Evolutionary conservation across 805 yeast species (phyloP), one percentile per base, ranked within the genome.

Genomic region (Hanseniaspora osmophila): DNA sequence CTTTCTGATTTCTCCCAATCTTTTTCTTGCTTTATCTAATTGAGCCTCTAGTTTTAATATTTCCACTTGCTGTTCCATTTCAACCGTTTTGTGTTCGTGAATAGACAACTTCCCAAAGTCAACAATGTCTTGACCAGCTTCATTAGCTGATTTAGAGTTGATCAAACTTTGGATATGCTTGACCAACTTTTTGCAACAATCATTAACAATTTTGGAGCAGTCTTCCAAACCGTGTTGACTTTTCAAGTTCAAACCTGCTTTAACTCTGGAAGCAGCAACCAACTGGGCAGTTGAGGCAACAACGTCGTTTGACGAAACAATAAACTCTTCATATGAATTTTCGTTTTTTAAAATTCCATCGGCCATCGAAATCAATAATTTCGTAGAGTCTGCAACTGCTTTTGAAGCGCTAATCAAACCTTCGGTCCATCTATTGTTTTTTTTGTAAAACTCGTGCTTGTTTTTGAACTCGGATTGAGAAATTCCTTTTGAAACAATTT

Each of bases 31-130:
- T 17, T 74, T 61, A 41, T 65, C 65, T 53, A 87, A 68, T 41
- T 81, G 74, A 53, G 83, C 83, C 56, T 86, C 95, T 46, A 86
- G 68, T 61, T 83, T 84, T 62, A 86, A 68, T 43, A 87, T 86
- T 58, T 84, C 88, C 6, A 86, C 95, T 60, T 86, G 96, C 61
- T 85, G 95, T 58, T 85, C 94, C 94, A 86, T 84, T 54, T 87
- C 92, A 18, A 76, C 74, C 0, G 94, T 82, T 62, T 81, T 83
- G 54, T 84, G 85, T 61, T 85, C 94, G 58, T 83, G 84, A 30
- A 83, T 73, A 9, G 84, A 70, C 47, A 84, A 62, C 54, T 72
- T 74, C 18, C 83, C 69, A 57, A 78, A 82, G 59, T 87, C 94
- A 46, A 78, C 63, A n/a, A 16, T 10, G 11, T 51, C n/a, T 42